Percentiles rank a stretch among this genome's conserved stretches.
Conservation (phyloP, 257 asterid species). For the Solanum infundibuliforme region DNA sequence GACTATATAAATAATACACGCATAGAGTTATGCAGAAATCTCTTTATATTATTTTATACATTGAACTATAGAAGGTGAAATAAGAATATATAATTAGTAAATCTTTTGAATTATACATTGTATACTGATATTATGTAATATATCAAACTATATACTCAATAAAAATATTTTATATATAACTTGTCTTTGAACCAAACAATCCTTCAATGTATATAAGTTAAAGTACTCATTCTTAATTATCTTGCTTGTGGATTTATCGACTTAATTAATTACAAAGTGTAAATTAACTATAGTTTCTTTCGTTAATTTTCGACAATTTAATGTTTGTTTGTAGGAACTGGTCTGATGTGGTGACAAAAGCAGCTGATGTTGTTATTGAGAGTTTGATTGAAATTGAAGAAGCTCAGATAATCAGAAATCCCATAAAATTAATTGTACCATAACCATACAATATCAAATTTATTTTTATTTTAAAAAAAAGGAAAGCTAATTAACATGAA, state of each 20-base stretch:
- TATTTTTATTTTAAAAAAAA: neutral
- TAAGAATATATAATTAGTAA: neutral
- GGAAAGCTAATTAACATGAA: neutral
- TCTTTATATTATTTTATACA: too few relatives aligned
- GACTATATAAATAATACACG: neutral
- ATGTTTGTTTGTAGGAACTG: slow-evolving; percentile 26
- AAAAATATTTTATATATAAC: neutral
- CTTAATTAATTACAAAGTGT: neutral
- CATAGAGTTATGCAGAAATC: neutral
- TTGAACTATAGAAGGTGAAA: neutral
- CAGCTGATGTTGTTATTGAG: slow-evolving; percentile 34
- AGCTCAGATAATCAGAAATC: slow-evolving; percentile 3
- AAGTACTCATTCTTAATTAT: neutral
- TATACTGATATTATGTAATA: neutral
- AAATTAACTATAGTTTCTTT: neutral
- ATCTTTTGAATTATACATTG: neutral
- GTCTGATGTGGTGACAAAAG: slow-evolving; percentile 37
- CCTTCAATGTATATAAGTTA: neutral
- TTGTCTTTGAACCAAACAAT: neutral
- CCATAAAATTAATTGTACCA: neutral
- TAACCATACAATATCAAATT: neutral
- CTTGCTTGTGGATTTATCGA: neutral
- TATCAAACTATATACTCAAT: neutral
- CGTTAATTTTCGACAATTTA: neutral
- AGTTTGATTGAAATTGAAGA: slow-evolving; percentile 32